Evolutionary conservation across 495 filamentous ascomycete genomes (phyloP).

Genomic region (Pyronema omphalodes): DNA sequence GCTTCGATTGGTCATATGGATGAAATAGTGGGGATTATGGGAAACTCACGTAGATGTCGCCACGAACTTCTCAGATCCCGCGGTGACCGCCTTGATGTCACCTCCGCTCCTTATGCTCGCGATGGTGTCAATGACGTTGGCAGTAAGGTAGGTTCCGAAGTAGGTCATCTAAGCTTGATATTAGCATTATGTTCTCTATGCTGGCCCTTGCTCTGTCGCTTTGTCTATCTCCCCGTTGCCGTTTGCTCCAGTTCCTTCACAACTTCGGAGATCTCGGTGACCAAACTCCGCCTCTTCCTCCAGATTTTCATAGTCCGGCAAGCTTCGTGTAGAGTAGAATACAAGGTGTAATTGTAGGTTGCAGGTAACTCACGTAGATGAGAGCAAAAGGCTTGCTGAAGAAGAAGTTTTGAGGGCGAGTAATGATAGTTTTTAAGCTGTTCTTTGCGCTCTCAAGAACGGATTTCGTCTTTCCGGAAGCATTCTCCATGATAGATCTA

Average conservation of each 20-base stretch:
- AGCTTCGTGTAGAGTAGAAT: no score
- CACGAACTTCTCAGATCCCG: constrained; percentile 64
- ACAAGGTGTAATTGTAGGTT: no score
- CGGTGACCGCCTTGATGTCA: constrained; percentile 35
- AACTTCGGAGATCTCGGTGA: no score
- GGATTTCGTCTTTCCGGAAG: constrained; percentile 52
- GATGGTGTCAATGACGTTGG: constrained; percentile 72
- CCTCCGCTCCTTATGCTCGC: constrained; percentile 27
- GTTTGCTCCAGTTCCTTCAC: no score
- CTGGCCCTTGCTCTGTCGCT: neutral
- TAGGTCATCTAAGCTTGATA: constrained; percentile 40
- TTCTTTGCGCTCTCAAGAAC: constrained; percentile 46
- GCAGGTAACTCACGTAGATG: constrained; percentile 36
- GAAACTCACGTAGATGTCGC: constrained; percentile 36
- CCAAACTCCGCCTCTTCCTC: no score
- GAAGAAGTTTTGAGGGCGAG: constrained; percentile 51
- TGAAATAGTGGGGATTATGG: neutral
- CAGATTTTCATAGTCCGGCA: no score
- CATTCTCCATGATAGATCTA: constrained; percentile 92
- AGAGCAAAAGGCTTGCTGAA: constrained; percentile 67
- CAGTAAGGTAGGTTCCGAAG: constrained; percentile 76
- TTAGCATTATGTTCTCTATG: neutral
- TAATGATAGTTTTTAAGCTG: constrained; percentile 44
- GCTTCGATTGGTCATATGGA: no score
- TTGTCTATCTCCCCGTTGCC: no score